Evolutionary conservation across 1,139 yeast genomes (phyloP).

Genomic region (Yamadazyma songkhlaensis): DNA sequence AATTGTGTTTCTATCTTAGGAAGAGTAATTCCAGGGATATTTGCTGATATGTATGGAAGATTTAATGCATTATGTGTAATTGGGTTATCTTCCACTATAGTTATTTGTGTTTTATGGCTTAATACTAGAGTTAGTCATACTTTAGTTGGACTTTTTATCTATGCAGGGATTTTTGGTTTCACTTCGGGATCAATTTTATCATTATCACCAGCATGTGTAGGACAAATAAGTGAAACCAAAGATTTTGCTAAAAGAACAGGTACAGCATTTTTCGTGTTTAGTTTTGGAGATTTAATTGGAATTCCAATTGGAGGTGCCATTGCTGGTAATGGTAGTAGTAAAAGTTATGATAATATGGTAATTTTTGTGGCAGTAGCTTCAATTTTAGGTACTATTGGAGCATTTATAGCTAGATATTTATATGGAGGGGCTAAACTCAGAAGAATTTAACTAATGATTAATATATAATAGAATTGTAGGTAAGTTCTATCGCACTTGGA

Average conservation of each 20-base stretch:
- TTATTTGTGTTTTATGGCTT: constrained; percentile 46
- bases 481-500: no score
- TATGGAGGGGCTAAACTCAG: constrained; percentile 21
- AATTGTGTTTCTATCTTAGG: constrained; percentile 49
- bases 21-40: constrained; percentile 44
- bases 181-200: constrained; percentile 31
- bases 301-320: constrained; percentile 39
- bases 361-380: constrained; percentile 26
- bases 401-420: constrained; percentile 23
- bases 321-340: constrained; percentile 17
- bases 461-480: background rate
- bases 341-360: constrained; percentile 26
- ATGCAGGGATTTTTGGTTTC: constrained; percentile 29
- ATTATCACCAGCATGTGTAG: constrained; percentile 42
- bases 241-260: constrained; percentile 30
- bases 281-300: constrained; percentile 33
- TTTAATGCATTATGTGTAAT: constrained; percentile 51
- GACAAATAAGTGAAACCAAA: constrained; percentile 63
- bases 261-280: constrained; percentile 31
- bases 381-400: constrained; percentile 23
- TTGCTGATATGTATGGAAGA: constrained; percentile 50
- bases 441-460: constrained; percentile 2
- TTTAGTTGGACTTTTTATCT: constrained; percentile 23
- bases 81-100: constrained; percentile 31
- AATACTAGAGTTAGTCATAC: constrained; percentile 28